Conservation (phyloP, 306 rosid genomes). For the Citrullus mucosospermus region DNA sequence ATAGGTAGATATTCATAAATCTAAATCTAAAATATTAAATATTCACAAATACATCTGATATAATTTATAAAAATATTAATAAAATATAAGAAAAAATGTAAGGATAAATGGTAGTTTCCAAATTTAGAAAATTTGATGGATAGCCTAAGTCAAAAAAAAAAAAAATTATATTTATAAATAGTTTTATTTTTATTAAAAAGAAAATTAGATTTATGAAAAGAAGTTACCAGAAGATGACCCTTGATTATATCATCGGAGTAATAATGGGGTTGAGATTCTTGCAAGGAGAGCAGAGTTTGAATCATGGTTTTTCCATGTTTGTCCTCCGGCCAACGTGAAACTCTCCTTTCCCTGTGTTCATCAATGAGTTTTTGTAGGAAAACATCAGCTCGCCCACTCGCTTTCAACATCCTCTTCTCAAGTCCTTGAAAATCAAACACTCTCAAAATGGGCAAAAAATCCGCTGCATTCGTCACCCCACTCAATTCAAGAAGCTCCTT, state of each 20-base stretch:
- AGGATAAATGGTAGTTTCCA: no score
- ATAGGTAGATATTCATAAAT: no score
- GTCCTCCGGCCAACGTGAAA: background rate
- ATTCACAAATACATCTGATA: no score
- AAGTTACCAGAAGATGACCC: constrained; percentile 15
- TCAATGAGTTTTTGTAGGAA: constrained; percentile 22
- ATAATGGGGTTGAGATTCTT: constrained; percentile 15
- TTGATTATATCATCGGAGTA: constrained; percentile 20
- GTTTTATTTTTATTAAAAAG: no score
- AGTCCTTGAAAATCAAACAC: constrained; percentile 20
- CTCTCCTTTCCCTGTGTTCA: background rate
- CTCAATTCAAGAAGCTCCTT: constrained; percentile 9
- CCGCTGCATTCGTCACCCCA: constrained; percentile 15
- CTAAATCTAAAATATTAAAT: no score
- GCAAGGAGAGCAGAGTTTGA: constrained; percentile 17
- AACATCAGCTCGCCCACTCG: constrained; percentile 8
- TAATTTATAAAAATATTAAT: no score
- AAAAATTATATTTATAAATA: no score
- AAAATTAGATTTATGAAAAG: background rate
- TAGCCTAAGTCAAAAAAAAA: no score
- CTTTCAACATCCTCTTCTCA: constrained; percentile 16
- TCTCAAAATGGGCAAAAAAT: constrained; percentile 27
- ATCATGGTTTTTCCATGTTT: constrained; percentile 8
- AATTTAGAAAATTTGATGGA: no score
- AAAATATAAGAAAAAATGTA: no score